Evolutionary conservation across 139 green algal species (phyloP), one percentile per base, ranked within the genome.

Genomic region (Nannochloris sp.): DNA sequence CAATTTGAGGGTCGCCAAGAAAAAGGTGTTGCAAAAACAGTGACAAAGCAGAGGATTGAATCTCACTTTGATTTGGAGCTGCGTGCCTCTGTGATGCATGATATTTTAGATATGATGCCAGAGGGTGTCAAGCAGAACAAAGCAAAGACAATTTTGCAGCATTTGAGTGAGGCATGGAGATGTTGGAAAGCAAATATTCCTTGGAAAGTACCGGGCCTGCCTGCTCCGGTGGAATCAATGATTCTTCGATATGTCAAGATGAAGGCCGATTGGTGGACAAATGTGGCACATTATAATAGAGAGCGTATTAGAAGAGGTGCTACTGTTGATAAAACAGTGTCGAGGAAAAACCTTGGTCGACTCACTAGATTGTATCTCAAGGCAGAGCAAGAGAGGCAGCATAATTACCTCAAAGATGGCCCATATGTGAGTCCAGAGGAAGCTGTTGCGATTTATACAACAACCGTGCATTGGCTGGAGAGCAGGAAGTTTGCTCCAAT

Each of bases 201-300:
- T 18, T 98, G 91, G 92, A 95, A 96, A 83, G 93, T 92, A 61
- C 93, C 93, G 5, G 93, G 93, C 15, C 80, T 99, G 86, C 93
- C 93, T 14, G 92, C 89, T 19, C 89, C 93, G 9, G 87, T 99
- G 44, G 93, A 99, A 78, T 96, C 95, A 85, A 99, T 99, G 93
- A 98, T 99, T 73, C 70, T 97, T 74, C 83, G 93, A 46, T 99
- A 97, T 71, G 93, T 99, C 21, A 99, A 99, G 85, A 88, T 90
- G 68, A 99, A 99, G 85, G 92, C 90, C 2, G 93, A 99, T 81
- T 99, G 93, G 93, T 99, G 93, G 93, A 99, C 93, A 53, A 96
- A 99, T 66, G 93, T 99, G 61, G 93, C 93, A 44, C 93, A 99
- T 79, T 99, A 98, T 84, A 99, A 99, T 81, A 77, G 93, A 44